Conservation (phyloP, 108 stramenopile species). For the Cylindrotheca closterium region DNA sequence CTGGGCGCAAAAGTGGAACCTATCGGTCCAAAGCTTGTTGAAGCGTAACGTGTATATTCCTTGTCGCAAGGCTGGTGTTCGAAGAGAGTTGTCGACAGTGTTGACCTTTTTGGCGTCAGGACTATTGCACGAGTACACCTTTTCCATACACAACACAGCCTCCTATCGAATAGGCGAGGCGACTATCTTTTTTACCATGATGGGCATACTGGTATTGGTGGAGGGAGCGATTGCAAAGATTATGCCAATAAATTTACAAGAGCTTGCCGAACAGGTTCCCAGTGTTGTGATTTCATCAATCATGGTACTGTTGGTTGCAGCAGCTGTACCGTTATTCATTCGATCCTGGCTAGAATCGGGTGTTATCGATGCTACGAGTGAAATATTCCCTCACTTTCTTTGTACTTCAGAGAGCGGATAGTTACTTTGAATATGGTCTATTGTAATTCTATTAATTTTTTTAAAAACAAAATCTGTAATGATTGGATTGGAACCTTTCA, state of each 20-base stretch:
- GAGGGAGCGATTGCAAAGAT: slow-evolving; percentile 18
- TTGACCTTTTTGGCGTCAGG: slow-evolving; percentile 37
- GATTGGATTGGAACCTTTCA: neutral
- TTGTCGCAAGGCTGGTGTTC: neutral
- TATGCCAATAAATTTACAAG: neutral
- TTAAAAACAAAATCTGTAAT: neutral
- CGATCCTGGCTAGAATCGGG: slow-evolving; percentile 33
- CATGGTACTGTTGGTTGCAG: slow-evolving; percentile 8
- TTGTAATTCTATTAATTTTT: too few relatives aligned
- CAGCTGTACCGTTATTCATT: slow-evolving; percentile 30
- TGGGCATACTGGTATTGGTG: slow-evolving; percentile 34
- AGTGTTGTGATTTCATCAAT: neutral
- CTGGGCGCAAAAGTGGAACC: slow-evolving; percentile 44
- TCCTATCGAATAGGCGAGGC: slow-evolving; percentile 29
- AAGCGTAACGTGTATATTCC: slow-evolving; percentile 38
- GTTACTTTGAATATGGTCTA: too few relatives aligned
- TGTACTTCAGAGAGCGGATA: too few relatives aligned
- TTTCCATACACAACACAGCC: slow-evolving; percentile 29
- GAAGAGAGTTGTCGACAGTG: slow-evolving; percentile 8
- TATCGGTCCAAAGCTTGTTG: slow-evolving; percentile 26
- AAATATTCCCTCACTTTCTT: slow-evolving; percentile 17
- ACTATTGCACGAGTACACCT: slow-evolving; percentile 41
- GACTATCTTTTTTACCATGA: slow-evolving; percentile 26
- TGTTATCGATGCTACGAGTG: slow-evolving; percentile 16
- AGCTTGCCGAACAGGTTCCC: neutral